phyloP scores from a whole-genome alignment of 2,329 filamentous ascomycete species.

The Lecanicillium sp. region DNA sequence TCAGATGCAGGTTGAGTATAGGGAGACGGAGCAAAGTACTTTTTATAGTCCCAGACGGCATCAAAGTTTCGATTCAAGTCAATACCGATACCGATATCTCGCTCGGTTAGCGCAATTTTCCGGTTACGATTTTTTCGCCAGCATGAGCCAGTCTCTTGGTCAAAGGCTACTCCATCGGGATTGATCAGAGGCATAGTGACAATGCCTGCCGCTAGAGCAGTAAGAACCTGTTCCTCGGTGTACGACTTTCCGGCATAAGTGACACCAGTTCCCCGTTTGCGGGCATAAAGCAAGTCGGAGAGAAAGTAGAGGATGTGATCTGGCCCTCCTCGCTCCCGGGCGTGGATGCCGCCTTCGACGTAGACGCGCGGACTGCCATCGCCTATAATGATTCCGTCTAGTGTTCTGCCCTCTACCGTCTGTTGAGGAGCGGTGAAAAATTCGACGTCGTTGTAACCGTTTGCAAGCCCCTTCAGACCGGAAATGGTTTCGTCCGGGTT shows the following conservation, averaged over 20 bases:
- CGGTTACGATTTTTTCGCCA: conserved; percentile 51
- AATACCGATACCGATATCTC: conserved; percentile 29
- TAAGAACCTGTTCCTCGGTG: conserved; percentile 41
- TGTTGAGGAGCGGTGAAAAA: conserved; percentile 33
- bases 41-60: conserved; percentile 45
- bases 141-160: conserved; percentile 39
- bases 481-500: conserved; percentile 35
- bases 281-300: conserved; percentile 45
- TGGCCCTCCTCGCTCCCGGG: conserved; percentile 48
- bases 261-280: conserved; percentile 38
- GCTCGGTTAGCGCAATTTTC: conserved; percentile 21
- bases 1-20: conserved; percentile 26
- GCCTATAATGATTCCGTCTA: conserved; percentile 35
- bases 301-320: conserved; percentile 51
- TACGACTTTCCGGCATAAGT: conserved; percentile 44
- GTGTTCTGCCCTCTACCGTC: conserved; percentile 32
- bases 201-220: conserved; percentile 42
- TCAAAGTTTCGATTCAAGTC: conserved; percentile 52
- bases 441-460: conserved; percentile 27
- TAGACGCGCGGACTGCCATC: conserved; percentile 38
- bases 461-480: conserved; percentile 32
- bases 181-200: conserved; percentile 45
- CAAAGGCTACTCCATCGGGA: conserved; percentile 44
- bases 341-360: conserved; percentile 45
- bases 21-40: conserved; percentile 31